Evolutionary conservation across 495 filamentous ascomycete genomes (phyloP).

Genomic region (Glarea lozoyensis): DNA sequence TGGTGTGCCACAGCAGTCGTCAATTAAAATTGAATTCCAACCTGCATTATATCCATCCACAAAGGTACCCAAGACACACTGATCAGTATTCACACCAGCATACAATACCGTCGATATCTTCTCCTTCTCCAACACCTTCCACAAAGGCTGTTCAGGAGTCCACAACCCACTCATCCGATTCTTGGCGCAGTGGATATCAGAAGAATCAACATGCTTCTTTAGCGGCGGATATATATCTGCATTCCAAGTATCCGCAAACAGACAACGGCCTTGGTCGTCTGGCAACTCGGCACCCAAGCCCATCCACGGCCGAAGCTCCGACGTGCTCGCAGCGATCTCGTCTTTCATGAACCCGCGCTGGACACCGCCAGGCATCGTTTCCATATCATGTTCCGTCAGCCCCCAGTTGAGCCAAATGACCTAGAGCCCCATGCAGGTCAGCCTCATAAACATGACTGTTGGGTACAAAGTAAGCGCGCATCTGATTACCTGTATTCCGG

Average conservation of each 20-base stretch:
- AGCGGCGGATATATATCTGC: slow-evolving; percentile 38
- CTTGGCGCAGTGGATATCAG: slow-evolving; percentile 46
- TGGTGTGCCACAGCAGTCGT: slow-evolving; percentile 43
- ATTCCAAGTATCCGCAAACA: slow-evolving; percentile 48
- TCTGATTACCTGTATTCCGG: slow-evolving; percentile 33
- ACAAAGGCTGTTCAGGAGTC: slow-evolving; percentile 27
- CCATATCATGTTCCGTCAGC: slow-evolving; percentile 41
- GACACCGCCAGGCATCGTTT: slow-evolving; percentile 38
- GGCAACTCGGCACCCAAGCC: slow-evolving; percentile 39
- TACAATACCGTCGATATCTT: slow-evolving; percentile 43
- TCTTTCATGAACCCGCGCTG: slow-evolving; percentile 38
- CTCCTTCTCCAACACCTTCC: slow-evolving; percentile 18
- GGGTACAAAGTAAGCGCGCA: not conserved
- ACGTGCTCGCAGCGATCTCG: slow-evolving; percentile 13
- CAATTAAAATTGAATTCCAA: slow-evolving; percentile 46
- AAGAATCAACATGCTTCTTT: slow-evolving; percentile 20
- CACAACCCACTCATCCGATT: slow-evolving; percentile 50
- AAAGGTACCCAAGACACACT: slow-evolving; percentile 47
- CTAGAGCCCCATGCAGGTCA: slow-evolving; percentile 12
- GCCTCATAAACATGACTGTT: too few relatives aligned
- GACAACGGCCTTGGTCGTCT: slow-evolving; percentile 33
- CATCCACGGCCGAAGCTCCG: slow-evolving; percentile 17
- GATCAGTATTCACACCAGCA: slow-evolving; percentile 51
- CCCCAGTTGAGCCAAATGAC: slow-evolving; percentile 57
- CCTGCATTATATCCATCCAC: slow-evolving; percentile 43